Evolutionary conservation across 345 rosid genomes (phyloP), one percentile per base, ranked within the genome.

Genomic region (Stellera chamaejasme): DNA sequence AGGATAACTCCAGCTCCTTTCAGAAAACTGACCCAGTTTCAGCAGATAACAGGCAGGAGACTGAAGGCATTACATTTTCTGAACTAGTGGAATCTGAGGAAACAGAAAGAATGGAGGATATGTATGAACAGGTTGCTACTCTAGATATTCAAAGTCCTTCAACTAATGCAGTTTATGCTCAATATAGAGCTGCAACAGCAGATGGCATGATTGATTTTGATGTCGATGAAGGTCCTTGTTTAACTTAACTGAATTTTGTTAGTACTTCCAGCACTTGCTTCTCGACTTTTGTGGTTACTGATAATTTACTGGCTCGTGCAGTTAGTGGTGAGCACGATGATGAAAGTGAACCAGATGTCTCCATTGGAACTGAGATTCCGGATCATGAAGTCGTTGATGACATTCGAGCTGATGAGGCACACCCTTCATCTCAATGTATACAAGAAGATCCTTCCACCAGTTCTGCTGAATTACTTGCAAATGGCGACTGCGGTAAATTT

Each of bases 321-420:
- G 81, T 13, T 1, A 52, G 61, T 53, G 82, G 80, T 60, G 92
- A 75, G 68, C 75, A 73, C 47, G 69, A 65, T 25, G 85, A 88
- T 16, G 95, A 82, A 61, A 69, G 60, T 23, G 93, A 84, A 27
- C 85, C 80, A 5, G 98, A 82, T 55, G 66, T 86, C 59, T 86
- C 98, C 0, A 78, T 85, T 45, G 96, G 98, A 44, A 84, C 95
- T 13, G 93, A 88, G 57, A 88, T 92, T 78, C 93, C 96, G 61
- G 95, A 82, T 65, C 85, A 82, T 36, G 85, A 86, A 42, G 71
- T 72, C 44, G 56, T 77, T 57, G 92, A 80, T 55, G 85, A 73
- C 48, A 13, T 74, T 66, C 71, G 63, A 44, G 43, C 67, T 15
- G 72, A 54, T 56, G 69, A 83, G 56, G 50, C 27, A 55, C 51